phyloP scores from a whole-genome alignment of 1,284 basidiomycete species.

The Spongispora temasekensis region DNA sequence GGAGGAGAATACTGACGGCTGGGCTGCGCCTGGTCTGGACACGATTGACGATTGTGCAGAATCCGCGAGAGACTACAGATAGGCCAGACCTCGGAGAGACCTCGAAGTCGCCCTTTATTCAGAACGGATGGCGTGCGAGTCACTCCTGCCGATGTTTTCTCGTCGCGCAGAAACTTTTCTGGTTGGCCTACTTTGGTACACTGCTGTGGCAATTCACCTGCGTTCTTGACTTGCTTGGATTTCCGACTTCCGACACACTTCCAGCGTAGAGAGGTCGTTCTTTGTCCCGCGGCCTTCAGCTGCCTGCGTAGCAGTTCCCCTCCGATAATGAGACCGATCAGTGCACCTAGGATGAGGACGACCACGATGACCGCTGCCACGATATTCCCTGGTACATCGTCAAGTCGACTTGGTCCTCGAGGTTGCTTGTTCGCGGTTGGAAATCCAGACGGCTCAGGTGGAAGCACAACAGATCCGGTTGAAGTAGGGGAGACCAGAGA shows the following conservation, averaged over 20 bases:
- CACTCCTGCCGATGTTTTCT: slow-evolving; percentile 16
- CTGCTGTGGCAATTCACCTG: not conserved
- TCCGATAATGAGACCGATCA: slow-evolving; percentile 29
- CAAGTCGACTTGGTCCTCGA: slow-evolving; percentile 5
- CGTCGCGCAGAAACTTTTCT: slow-evolving; percentile 14
- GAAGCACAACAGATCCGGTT: slow-evolving; percentile 11
- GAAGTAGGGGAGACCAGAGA: slow-evolving; percentile 3
- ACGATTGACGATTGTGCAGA: slow-evolving; percentile 11
- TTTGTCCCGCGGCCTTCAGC: slow-evolving; percentile 6
- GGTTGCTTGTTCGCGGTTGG: slow-evolving; percentile 4
- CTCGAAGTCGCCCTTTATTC: slow-evolving; percentile 14
- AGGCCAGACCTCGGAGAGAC: slow-evolving; percentile 24
- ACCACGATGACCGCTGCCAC: slow-evolving; percentile 24
- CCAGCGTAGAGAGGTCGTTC: not conserved
- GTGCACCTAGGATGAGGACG: slow-evolving; percentile 31
- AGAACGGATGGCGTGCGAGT: slow-evolving; percentile 18
- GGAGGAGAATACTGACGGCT: not conserved
- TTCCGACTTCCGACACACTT: slow-evolving; percentile 8
- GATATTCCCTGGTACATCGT: slow-evolving; percentile 24
- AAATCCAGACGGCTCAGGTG: slow-evolving; percentile 9
- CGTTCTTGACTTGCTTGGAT: slow-evolving; percentile 5
- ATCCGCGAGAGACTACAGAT: slow-evolving; percentile 21
- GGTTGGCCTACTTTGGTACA: not conserved
- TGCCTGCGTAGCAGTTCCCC: slow-evolving; percentile 31
- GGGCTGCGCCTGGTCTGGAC: slow-evolving; percentile 5